Percentiles rank a stretch among this genome's conserved stretches.
These are phyloP conservation scores for Drosera spatulata DNA, from an alignment of 179 eudicot species.

Conservation along the genomic window DNA sequence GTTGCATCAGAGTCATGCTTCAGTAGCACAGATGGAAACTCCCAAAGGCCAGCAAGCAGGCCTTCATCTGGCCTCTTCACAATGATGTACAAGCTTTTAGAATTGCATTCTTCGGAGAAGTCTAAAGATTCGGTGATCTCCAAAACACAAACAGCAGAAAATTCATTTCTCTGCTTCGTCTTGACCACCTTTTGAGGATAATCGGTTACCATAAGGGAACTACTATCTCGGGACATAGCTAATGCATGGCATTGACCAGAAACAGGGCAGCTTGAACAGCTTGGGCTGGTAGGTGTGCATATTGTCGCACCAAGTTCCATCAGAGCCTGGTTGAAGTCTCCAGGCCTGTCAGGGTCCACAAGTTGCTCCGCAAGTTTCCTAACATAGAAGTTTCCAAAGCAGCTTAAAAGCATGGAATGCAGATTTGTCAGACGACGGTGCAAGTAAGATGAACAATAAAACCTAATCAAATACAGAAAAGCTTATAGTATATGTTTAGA, in stretches of 20 bases:
- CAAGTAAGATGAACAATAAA: too few species aligned
- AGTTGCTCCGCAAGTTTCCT: constrained; percentile 84
- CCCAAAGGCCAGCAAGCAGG: constrained; percentile 98
- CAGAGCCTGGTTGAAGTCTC: constrained; percentile 92
- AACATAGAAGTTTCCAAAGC: background rate
- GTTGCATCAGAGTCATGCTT: constrained; percentile 37
- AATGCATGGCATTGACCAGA: constrained; percentile 66
- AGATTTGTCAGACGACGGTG: background rate
- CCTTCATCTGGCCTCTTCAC: constrained; percentile 91
- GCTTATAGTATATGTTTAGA: background rate
- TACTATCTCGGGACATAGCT: constrained; percentile 28
- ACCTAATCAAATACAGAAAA: background rate
- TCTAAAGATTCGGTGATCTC: constrained; percentile 39
- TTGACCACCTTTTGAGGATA: constrained; percentile 72
- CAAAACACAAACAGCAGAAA: constrained; percentile 79
- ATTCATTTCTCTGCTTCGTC: constrained; percentile 70
- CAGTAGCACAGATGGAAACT: constrained; percentile 78
- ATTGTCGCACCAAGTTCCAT: constrained; percentile 97
- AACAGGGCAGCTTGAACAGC: constrained; percentile 65
- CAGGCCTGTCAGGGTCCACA: constrained; percentile 80
- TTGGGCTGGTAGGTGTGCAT: constrained; percentile 59
- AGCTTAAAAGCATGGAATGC: too few species aligned
- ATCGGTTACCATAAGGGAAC: constrained; percentile 49
- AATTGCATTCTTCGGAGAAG: constrained; percentile 10
- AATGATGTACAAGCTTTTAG: constrained; percentile 46